Evolutionary conservation across 1,139 yeast genomes (phyloP).

Genomic region (Taphrina deformans): DNA sequence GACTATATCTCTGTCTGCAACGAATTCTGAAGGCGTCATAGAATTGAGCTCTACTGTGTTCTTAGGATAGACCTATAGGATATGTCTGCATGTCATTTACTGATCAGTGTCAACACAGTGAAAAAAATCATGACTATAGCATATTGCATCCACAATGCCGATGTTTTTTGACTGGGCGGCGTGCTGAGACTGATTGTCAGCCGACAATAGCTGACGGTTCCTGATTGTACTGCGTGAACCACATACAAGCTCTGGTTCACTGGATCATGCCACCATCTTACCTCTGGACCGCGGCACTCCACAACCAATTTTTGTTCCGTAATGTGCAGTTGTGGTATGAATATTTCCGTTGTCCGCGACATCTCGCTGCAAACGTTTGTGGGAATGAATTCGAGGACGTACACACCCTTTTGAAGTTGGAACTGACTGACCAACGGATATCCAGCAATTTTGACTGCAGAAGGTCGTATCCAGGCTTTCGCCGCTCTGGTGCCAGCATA

Average conservation of each 20-base stretch:
- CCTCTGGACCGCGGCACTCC: not conserved
- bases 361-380: constrained; percentile 5
- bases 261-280: not conserved
- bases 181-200: not conserved
- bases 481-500: constrained; percentile 45
- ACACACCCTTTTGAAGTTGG: constrained; percentile 42
- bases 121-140: not conserved
- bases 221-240: not conserved
- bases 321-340: constrained; percentile 71
- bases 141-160: not conserved
- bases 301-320: not conserved
- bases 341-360: constrained; percentile 53
- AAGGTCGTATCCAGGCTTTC: constrained; percentile 47
- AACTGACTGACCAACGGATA: constrained; percentile 42
- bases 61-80: not conserved
- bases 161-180: not conserved
- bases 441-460: constrained; percentile 45
- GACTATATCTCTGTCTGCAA: too few relatives aligned
- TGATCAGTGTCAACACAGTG: not conserved
- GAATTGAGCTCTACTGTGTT: not conserved
- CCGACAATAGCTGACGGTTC: not conserved
- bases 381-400: constrained; percentile 42
- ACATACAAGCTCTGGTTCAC: constrained; percentile 1
- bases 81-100: not conserved
- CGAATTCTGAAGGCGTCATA: too few relatives aligned